These are phyloP conservation scores for Hortaea sp. DNA, from an alignment of 2,329 filamentous ascomycete genomes.

Conservation along the genomic window DNA sequence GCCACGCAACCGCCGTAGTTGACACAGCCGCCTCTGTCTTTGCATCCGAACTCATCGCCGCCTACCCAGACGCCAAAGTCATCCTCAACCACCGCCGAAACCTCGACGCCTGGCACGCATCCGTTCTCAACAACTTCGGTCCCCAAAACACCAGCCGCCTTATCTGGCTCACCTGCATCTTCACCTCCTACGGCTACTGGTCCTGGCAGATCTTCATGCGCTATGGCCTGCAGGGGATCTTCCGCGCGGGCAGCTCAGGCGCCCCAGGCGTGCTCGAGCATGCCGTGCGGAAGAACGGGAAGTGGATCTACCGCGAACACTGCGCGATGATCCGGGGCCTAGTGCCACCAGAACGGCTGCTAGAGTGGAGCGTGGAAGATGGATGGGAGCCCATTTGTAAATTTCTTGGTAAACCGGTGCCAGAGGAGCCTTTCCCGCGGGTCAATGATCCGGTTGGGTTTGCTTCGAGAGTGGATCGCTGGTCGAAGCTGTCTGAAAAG, in stretches of 20 bases:
- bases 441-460: neutral
- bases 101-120: slow-evolving; percentile 8
- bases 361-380: slow-evolving; percentile 23
- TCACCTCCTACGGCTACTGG: neutral
- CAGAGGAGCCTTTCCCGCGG: slow-evolving; percentile 7
- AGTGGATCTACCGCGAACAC: slow-evolving; percentile 1
- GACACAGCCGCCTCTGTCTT: slow-evolving; percentile 12
- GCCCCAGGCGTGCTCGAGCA: no score
- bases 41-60: slow-evolving; percentile 9
- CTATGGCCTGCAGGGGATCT: neutral
- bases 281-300: neutral
- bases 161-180: neutral
- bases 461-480: no score
- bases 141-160: neutral
- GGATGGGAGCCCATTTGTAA: slow-evolving; percentile 35
- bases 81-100: slow-evolving; percentile 14
- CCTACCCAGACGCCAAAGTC: slow-evolving; percentile 17
- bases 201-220: neutral
- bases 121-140: no score
- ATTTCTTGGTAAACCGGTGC: slow-evolving; percentile 29
- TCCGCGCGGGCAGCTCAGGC: neutral
- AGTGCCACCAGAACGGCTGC: slow-evolving; percentile 9
- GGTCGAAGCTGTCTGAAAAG: no score
- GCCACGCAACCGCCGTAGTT: slow-evolving; percentile 4
- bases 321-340: neutral